Evolutionary conservation across 2,329 filamentous ascomycete species (phyloP).

Genomic region (Rhynchosporium secalis): DNA sequence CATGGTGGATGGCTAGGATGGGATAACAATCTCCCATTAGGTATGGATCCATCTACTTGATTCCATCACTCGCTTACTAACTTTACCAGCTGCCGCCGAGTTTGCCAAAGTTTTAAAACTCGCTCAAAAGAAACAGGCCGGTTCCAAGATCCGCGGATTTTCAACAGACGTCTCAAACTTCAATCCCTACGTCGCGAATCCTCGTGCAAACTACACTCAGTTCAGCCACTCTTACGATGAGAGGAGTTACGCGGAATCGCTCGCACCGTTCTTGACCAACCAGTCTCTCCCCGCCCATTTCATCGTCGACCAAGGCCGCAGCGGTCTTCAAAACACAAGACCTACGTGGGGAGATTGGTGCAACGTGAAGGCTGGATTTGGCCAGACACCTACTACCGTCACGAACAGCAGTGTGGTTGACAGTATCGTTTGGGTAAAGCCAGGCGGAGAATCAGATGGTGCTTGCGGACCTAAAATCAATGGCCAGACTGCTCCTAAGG

Average conservation of each 20-base stretch:
- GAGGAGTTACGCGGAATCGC: constrained; percentile 43
- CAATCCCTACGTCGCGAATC: constrained; percentile 44
- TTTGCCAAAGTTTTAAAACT: constrained; percentile 44
- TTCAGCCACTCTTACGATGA: constrained; percentile 46
- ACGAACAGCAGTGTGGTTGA: constrained; percentile 44
- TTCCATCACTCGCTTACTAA: not conserved
- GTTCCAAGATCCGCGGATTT: constrained; percentile 42
- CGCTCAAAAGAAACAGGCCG: constrained; percentile 33
- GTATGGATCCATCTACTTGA: constrained; percentile 28
- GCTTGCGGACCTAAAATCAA: constrained; percentile 40
- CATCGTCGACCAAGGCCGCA: constrained; percentile 49
- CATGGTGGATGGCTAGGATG: constrained; percentile 49
- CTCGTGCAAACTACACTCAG: constrained; percentile 46
- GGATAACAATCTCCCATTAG: constrained; percentile 43
- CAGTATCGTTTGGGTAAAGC: constrained; percentile 49
- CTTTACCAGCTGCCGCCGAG: constrained; percentile 41
- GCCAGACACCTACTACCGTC: constrained; percentile 40
- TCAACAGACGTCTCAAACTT: constrained; percentile 49
- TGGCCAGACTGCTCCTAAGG: constrained; percentile 41
- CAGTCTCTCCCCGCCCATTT: constrained; percentile 46
- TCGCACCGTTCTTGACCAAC: constrained; percentile 43
- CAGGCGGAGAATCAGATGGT: constrained; percentile 48
- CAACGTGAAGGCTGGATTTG: constrained; percentile 47
- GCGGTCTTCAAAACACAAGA: constrained; percentile 42
- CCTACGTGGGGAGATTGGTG: constrained; percentile 48